Conservation (phyloP, 352 stramenopile genomes). For the Ophiocytium majus region DNA sequence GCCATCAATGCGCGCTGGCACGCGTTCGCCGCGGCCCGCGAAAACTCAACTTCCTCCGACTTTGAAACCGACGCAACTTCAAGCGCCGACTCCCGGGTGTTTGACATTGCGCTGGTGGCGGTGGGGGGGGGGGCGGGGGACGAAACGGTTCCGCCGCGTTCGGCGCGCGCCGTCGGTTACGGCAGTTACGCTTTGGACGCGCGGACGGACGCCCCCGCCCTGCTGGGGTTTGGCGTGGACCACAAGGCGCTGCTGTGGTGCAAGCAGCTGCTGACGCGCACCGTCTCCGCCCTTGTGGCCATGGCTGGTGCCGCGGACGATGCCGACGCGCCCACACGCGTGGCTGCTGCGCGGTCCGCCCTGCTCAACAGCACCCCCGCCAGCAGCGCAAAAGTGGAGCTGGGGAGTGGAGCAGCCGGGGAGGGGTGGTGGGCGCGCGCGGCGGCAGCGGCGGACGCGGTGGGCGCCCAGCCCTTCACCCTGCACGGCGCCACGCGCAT, state of each 20-base stretch:
- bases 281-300: background rate
- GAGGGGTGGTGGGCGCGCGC: too few relatives aligned
- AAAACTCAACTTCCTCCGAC: too few relatives aligned
- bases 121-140: background rate
- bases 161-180: conserved; percentile 25
- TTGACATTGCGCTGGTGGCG: background rate
- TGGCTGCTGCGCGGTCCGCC: background rate
- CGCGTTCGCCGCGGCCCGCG: background rate
- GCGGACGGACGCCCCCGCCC: conserved; percentile 25
- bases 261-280: conserved; percentile 40
- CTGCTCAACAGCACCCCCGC: background rate
- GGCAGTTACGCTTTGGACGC: conserved; percentile 15
- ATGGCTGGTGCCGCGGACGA: background rate
- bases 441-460: background rate
- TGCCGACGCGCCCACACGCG: background rate
- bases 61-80: too few relatives aligned
- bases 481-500: background rate
- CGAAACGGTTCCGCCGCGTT: background rate
- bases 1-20: background rate
- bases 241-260: conserved; percentile 49
- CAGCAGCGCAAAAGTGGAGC: too few relatives aligned
- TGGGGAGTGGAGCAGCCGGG: too few relatives aligned
- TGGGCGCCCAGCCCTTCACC: background rate
- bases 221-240: conserved; percentile 46
- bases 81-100: background rate